These are phyloP conservation scores for Jimgerdemannia flammicorona DNA, from an alignment of 192 early-diverging fungal species.

Conservation along the genomic window DNA sequence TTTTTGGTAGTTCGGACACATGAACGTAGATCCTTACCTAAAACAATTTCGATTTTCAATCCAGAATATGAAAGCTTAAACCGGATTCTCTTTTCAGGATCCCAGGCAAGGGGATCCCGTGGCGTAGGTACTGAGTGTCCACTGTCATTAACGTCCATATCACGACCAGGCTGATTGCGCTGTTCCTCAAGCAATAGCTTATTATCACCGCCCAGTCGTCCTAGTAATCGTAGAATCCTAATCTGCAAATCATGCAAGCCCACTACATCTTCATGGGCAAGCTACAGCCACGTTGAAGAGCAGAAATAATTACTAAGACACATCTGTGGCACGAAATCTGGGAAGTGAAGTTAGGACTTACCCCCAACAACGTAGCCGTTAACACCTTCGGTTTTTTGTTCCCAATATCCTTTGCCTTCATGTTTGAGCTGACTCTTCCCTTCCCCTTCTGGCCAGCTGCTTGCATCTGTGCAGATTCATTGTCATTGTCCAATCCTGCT, in stretches of 20 bases:
- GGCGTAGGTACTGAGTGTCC: background rate
- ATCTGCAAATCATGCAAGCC: constrained; percentile 52
- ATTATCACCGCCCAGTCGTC: constrained; percentile 58
- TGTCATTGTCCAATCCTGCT: background rate
- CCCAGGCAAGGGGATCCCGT: constrained; percentile 59
- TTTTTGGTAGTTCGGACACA: background rate
- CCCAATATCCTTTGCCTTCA: background rate
- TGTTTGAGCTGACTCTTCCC: background rate
- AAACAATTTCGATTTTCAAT: constrained; percentile 53
- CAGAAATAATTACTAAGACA: background rate
- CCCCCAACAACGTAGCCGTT: constrained; percentile 1
- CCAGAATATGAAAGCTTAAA: constrained; percentile 68
- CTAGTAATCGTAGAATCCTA: constrained; percentile 58
- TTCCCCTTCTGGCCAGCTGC: background rate
- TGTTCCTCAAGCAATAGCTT: constrained; percentile 18
- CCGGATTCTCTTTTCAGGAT: constrained; percentile 52
- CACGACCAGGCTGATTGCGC: background rate
- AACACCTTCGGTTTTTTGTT: background rate
- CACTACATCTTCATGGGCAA: constrained; percentile 16
- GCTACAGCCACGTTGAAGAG: background rate
- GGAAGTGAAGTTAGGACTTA: background rate
- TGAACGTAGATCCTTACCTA: constrained; percentile 44
- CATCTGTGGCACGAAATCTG: no score
- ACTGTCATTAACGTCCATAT: background rate
- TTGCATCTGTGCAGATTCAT: background rate